Evolutionary conservation across 345 rosid genomes (phyloP).

Genomic region (Syzygium oleosum): DNA sequence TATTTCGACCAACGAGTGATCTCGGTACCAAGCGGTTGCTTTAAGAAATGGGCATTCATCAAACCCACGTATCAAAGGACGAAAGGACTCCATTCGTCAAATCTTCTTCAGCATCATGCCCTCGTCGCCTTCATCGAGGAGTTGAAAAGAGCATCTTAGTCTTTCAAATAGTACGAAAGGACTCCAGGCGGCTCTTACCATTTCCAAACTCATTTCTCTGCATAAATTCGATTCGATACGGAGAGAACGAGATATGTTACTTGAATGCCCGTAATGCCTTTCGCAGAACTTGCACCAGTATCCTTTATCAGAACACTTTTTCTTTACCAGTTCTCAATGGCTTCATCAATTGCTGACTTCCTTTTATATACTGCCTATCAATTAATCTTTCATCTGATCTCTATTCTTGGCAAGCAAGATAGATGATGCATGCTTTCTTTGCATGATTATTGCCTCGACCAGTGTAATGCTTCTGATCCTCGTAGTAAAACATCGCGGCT

Average conservation of each 20-base stretch:
- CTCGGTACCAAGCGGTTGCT: not conserved
- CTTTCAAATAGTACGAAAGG: not conserved
- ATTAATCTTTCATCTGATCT: not conserved
- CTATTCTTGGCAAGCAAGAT: accelerated
- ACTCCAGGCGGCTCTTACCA: not conserved
- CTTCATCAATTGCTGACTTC: not conserved
- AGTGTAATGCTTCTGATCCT: not conserved
- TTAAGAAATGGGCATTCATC: not conserved
- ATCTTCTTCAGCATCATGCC: not conserved
- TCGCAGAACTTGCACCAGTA: not conserved
- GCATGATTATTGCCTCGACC: not conserved
- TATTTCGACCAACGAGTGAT: not conserved
- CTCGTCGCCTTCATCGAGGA: not conserved
- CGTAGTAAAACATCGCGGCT: not conserved
- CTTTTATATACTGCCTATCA: accelerated
- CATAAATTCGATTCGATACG: not conserved
- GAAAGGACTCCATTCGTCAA: not conserved
- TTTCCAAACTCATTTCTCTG: not conserved
- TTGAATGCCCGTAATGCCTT: not conserved
- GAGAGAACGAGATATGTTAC: accelerated
- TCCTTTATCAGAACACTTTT: not conserved
- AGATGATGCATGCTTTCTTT: not conserved
- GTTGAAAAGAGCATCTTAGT: not conserved
- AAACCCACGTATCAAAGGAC: not conserved
- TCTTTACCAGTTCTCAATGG: not conserved